Base-by-base conservation (phyloP, 495 filamentous ascomycete genomes). In the Xylaria scruposa region DNA sequence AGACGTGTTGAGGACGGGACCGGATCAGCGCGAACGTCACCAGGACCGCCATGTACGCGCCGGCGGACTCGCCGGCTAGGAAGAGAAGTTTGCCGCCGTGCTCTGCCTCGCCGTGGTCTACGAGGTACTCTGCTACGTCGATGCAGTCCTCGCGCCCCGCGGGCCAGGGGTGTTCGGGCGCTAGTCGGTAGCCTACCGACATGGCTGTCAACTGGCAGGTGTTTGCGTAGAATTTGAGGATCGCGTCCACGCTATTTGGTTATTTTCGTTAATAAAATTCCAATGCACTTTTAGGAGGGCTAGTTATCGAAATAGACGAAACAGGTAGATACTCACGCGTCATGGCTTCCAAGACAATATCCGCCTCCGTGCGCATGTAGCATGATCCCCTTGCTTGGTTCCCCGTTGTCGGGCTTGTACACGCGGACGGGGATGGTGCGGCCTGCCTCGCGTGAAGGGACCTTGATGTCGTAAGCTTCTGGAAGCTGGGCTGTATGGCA, bases 331-430 rank as follows among this genome's bases (percentile, higher is more conserved):
- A n/a, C 72, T 58, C 61, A 72, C 66, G 54, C 19, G n/a, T 56
- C 72, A 53, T 83, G 79, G 36, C 65, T 72, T 42, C 74, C 72
- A 68, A 85, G 70, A 3, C 81, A 83, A 78, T 81, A 87, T 9
- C 88, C 87, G 33, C 87, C 86, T 38, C 88, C 88, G 75, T 89
- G 88, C 51, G 88, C 83, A 69, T 89, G 86, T 72, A 87, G 70
- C 63, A 85, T 81, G 12, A 86, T 75, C 13, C 84, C 87, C 61
- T 83, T 83, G 63, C 29, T 67, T 1, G 63, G 44, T 19, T 51
- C 31, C 46, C 47, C 47, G 10, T 67, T 53, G 19, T 53, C 63
- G 7, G 79, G 76, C 36, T 79, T 74, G 68, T 88, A 81, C 7
- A 88, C 66, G 31, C 87, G 83, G 53, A 83, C 86, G 10, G 84